Percentiles rank a stretch among this genome's conserved stretches.
These are phyloP conservation scores for Talaromyces thailandensis DNA, from an alignment of 495 filamentous ascomycete species.

Conservation along the genomic window DNA sequence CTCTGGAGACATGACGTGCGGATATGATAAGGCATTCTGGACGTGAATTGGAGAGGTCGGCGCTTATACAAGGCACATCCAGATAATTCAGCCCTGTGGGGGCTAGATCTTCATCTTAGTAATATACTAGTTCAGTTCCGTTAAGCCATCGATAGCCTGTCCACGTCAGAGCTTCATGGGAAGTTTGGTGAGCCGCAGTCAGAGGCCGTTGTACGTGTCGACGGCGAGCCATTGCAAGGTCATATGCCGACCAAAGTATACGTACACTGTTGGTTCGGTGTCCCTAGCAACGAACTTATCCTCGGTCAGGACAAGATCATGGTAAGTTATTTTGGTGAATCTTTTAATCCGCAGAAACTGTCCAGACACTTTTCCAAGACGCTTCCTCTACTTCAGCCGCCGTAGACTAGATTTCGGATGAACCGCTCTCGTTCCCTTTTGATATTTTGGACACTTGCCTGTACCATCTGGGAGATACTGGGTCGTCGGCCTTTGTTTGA, in stretches of 20 bases:
- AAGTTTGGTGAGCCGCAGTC: neutral
- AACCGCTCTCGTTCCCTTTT: constrained; percentile 19
- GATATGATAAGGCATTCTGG: too few relatives aligned
- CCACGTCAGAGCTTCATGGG: too few relatives aligned
- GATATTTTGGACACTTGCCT: constrained; percentile 27
- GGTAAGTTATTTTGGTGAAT: constrained; percentile 17
- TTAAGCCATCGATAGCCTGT: too few relatives aligned
- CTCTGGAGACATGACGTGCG: too few relatives aligned
- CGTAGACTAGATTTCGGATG: constrained; percentile 14
- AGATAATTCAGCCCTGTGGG: too few relatives aligned
- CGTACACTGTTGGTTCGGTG: constrained; percentile 13
- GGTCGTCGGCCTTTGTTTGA: constrained; percentile 21
- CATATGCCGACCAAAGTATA: constrained; percentile 3
- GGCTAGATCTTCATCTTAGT: too few relatives aligned
- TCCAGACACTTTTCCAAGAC: constrained; percentile 13
- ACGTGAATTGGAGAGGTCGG: too few relatives aligned
- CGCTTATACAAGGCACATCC: too few relatives aligned
- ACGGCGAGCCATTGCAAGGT: constrained; percentile 4
- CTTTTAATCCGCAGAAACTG: constrained; percentile 12
- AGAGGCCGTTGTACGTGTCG: constrained; percentile 10
- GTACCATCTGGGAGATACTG: constrained; percentile 22
- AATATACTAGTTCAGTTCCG: too few relatives aligned
- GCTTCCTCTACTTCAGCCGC: constrained; percentile 14
- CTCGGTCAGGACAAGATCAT: neutral
- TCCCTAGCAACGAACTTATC: constrained; percentile 9